Evolutionary conservation across 345 rosid species (phyloP).

Genomic region (Nephelium lappaceum): DNA sequence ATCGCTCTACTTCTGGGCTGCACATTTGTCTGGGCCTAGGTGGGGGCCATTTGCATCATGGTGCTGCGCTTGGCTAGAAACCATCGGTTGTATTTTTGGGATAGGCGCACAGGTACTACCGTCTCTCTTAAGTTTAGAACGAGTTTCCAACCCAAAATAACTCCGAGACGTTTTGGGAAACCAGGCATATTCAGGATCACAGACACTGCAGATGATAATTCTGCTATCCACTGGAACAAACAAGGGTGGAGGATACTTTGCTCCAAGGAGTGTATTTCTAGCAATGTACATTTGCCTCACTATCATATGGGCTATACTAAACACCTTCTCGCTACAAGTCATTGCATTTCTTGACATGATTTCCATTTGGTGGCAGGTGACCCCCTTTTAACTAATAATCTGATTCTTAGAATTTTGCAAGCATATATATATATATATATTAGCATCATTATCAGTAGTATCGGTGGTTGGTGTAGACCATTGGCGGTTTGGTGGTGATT

Average conservation of each 20-base stretch:
- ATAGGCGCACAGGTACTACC: slow-evolving; percentile 55
- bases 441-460: too few species aligned
- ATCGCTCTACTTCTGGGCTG: slow-evolving; percentile 75
- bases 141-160: not conserved
- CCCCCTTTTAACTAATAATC: not conserved
- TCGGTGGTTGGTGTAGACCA: not conserved
- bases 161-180: too few species aligned
- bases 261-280: slow-evolving; percentile 57
- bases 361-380: slow-evolving; percentile 78
- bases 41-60: slow-evolving; percentile 75
- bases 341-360: slow-evolving; percentile 61
- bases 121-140: not conserved
- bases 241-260: slow-evolving; percentile 60
- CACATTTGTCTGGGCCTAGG: slow-evolving; percentile 63
- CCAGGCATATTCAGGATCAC: slow-evolving; percentile 70
- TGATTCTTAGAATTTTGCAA: not conserved
- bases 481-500: slow-evolving; percentile 23
- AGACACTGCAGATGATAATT: slow-evolving; percentile 62
- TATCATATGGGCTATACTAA: slow-evolving; percentile 64
- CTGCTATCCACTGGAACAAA: slow-evolving; percentile 57
- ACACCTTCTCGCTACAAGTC: slow-evolving; percentile 58
- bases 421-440: not conserved
- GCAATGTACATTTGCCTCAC: slow-evolving; percentile 58
- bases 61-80: slow-evolving; percentile 80
- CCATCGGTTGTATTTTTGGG: slow-evolving; percentile 60